Conservation (phyloP, 73 alveolate species). For the Paramecium primaurelia region DNA sequence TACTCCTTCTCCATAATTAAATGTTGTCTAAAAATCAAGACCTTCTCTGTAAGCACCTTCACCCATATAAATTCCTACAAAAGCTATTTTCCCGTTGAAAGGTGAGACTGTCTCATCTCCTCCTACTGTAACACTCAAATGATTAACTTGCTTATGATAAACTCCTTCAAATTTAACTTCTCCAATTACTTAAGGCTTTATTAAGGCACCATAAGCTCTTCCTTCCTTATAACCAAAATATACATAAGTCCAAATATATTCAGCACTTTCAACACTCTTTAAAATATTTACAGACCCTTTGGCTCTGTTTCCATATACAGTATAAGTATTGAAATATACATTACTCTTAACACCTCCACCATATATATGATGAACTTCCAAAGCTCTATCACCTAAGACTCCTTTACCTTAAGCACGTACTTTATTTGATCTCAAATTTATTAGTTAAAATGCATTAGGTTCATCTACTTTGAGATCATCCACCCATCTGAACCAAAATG, state of each 20-base stretch:
- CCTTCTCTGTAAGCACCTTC: background rate
- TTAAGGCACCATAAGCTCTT: constrained; percentile 34
- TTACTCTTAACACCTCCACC: constrained; percentile 16
- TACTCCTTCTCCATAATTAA: background rate
- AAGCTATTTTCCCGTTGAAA: constrained; percentile 18
- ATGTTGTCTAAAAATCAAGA: background rate
- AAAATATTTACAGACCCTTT: background rate
- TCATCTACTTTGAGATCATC: constrained; percentile 35
- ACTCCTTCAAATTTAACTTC: constrained; percentile 13
- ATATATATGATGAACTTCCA: background rate
- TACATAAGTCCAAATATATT: constrained; percentile 20
- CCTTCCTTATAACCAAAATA: constrained; percentile 15
- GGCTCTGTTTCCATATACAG: background rate
- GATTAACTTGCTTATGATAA: background rate
- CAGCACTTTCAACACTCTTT: background rate
- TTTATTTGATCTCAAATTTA: background rate
- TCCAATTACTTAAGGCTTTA: background rate
- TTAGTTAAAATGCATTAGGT: background rate
- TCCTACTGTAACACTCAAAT: background rate
- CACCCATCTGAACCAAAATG: constrained; percentile 41
- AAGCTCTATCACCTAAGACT: constrained; percentile 22
- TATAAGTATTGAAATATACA: background rate
- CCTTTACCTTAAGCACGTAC: background rate
- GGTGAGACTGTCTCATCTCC: constrained; percentile 7
- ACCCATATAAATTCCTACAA: constrained; percentile 21